These are phyloP conservation scores for Tubosaeta brunneosetosa DNA, from an alignment of 768 basidiomycete genomes.

Conservation along the genomic window DNA sequence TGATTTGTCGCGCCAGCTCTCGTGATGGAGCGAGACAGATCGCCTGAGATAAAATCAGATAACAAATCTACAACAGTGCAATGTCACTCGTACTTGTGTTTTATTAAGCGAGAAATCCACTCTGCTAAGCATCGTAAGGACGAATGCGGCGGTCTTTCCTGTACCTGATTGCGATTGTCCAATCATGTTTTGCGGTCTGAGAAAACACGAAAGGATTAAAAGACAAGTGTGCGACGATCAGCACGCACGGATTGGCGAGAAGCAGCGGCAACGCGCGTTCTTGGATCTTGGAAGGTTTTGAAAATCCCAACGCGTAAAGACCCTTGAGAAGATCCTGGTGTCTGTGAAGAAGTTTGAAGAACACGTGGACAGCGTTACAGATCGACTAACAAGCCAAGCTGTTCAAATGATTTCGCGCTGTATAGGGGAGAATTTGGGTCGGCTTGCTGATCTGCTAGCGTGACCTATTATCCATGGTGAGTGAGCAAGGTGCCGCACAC, in stretches of 20 bases:
- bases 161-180: constrained; percentile 99
- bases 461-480: constrained; percentile 55
- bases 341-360: constrained; percentile 37
- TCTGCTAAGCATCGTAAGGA: constrained; percentile 93
- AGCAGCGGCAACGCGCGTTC: constrained; percentile 92
- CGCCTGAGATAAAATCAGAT: constrained; percentile 48
- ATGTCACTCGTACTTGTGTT: constrained; percentile 60
- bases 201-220: constrained; percentile 1
- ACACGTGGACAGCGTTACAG: neutral
- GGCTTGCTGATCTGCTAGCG: constrained; percentile 91
- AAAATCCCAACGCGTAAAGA: constrained; percentile 91
- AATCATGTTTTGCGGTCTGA: constrained; percentile 96
- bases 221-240: neutral
- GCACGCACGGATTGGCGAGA: constrained; percentile 78
- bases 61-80: neutral
- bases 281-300: constrained; percentile 98
- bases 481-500: neutral
- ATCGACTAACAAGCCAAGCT: constrained; percentile 80
- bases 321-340: constrained; percentile 88
- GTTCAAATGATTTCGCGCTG: constrained; percentile 92
- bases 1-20: constrained; percentile 95
- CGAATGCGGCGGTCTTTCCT: constrained; percentile 98
- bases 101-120: constrained; percentile 79
- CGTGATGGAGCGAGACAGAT: constrained; percentile 97
- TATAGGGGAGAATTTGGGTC: constrained; percentile 95